Evolutionary conservation across 352 stramenopile species (phyloP).

Genomic region (Phytophthora macrochlamydospora): DNA sequence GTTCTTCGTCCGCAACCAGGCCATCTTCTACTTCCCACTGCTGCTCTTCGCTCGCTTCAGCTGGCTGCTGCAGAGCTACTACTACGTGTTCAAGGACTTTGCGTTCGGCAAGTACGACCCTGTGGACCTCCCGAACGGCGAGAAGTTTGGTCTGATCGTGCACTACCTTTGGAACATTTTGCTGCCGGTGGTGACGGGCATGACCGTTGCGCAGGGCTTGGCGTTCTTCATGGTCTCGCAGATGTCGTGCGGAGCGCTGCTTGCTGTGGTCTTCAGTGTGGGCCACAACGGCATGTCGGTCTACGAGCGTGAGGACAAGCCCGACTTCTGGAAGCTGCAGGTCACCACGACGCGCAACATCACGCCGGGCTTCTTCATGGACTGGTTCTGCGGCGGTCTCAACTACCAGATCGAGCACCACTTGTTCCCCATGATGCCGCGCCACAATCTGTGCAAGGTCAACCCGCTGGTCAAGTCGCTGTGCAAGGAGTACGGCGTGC

Average conservation of each 20-base stretch:
- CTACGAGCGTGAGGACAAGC: slow-evolving; percentile 95
- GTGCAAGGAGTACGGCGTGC: slow-evolving; percentile 96
- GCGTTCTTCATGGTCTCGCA: slow-evolving; percentile 87
- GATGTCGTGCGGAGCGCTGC: slow-evolving; percentile 93
- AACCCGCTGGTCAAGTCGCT: slow-evolving; percentile 96
- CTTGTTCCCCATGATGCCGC: slow-evolving; percentile 97
- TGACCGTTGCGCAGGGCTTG: slow-evolving; percentile 73
- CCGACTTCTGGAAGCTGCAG: slow-evolving; percentile 99
- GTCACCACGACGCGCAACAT: slow-evolving; percentile 98
- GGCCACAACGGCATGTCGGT: slow-evolving; percentile 99
- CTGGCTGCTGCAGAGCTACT: slow-evolving; percentile 97
- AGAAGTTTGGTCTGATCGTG: slow-evolving; percentile 75
- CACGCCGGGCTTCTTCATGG: slow-evolving; percentile 92
- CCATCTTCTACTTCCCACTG: slow-evolving; percentile 97
- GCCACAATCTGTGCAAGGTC: slow-evolving; percentile 94
- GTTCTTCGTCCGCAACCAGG: slow-evolving; percentile 94
- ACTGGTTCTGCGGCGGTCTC: slow-evolving; percentile 98
- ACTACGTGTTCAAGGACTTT: slow-evolving; percentile 93
- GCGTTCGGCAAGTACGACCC: slow-evolving; percentile 85
- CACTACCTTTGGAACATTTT: slow-evolving; percentile 95
- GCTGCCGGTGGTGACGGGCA: slow-evolving; percentile 64
- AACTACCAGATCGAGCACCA: slow-evolving; percentile 99
- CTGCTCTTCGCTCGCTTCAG: slow-evolving; percentile 96
- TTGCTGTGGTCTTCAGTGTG: slow-evolving; percentile 97
- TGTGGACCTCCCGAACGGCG: slow-evolving; percentile 85